Evolutionary conservation across 768 basidiomycete species (phyloP), one percentile per base, ranked within the genome.

Genomic region (Macrocybe gigantea): DNA sequence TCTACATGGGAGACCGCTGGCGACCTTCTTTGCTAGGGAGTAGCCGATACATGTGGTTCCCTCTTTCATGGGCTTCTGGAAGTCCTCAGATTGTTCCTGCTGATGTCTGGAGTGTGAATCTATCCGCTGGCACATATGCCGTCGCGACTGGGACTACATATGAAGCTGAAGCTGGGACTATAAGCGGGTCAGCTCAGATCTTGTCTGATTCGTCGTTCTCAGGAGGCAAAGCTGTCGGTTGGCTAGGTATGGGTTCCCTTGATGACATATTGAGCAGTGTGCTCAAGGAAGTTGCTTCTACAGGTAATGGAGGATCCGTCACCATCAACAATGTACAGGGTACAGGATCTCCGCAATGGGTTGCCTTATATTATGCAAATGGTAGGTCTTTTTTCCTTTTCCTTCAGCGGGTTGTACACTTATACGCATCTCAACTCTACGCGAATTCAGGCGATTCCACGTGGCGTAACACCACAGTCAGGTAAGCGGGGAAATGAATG

Each of bases 1-100:
- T 83, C 44, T 83, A 82, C 54, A 80, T 82, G 77, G 80, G 81
- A 38, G 81, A 83, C 58, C 75, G 81, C 43, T 83, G 80, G 81
- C 62, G 77, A 10, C 71, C 78, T 13, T 59, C 62, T 33, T 56
- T 78, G 13, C 68, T 82, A 5, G 80, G 80, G 10, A 77, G 73
- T 54, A 79, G 78, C 55, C 63, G 69, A 41, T 83, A 83, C 61
- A 75, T 82, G 41, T 83, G 80, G 81, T 74, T 75, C 49, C 81
- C 81, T 5, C 59, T 83, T 47, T 69, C 69, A 38, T 83, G 78
- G 74, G 67, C 70, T 5, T 66, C 69, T n/a, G 78, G 80, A 6
- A 52, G 57, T n/a, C 80, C 81, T 15, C 68, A 75, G 57, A 69
- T 83, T 15, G 70, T 80, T 7, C 61, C 68, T 38, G 73, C 78